Conservation (phyloP, 106 monocot species). For the Apostasia ramifera region DNA sequence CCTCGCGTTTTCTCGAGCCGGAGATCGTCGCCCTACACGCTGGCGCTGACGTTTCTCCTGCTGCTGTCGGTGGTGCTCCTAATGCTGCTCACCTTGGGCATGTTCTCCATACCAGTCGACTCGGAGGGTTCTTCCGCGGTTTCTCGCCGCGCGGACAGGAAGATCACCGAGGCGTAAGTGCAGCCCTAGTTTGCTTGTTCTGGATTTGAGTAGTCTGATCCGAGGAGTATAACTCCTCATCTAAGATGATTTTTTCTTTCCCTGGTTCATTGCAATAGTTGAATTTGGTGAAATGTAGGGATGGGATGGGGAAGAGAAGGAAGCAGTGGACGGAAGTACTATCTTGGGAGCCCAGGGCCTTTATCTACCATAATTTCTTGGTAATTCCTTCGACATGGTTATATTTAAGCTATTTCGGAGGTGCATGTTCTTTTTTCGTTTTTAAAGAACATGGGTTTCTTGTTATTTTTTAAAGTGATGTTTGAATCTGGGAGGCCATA, state of each 20-base stretch:
- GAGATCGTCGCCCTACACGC: slow-evolving; percentile 38
- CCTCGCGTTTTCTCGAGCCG: slow-evolving; percentile 16
- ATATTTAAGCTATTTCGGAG: too few relatives aligned
- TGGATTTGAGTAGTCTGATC: slow-evolving; percentile 1
- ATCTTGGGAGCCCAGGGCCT: slow-evolving; percentile 86
- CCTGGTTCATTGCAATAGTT: neutral
- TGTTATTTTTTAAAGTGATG: too few relatives aligned
- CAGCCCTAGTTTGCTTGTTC: neutral
- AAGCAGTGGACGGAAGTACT: slow-evolving; percentile 82
- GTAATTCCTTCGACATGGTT: slow-evolving; percentile 10
- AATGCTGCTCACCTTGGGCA: slow-evolving; percentile 60
- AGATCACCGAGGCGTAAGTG: slow-evolving; percentile 23
- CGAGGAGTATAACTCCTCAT: neutral
- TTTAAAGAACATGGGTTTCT: too few relatives aligned
- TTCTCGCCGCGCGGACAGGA: slow-evolving; percentile 15
- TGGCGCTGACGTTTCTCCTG: slow-evolving; percentile 42
- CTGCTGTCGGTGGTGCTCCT: slow-evolving; percentile 39
- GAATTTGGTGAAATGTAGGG: slow-evolving; percentile 16
- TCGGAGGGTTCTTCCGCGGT: slow-evolving; percentile 20
- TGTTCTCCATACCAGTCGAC: slow-evolving; percentile 58
- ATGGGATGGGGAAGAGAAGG: slow-evolving; percentile 33
- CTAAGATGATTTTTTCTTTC: neutral
- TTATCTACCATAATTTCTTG: slow-evolving; percentile 74
- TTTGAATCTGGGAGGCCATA: too few relatives aligned
- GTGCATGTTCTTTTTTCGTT: too few relatives aligned